Evolutionary conservation across 179 eudicot genomes (phyloP).

Genomic region (Corrigiola litoralis): DNA sequence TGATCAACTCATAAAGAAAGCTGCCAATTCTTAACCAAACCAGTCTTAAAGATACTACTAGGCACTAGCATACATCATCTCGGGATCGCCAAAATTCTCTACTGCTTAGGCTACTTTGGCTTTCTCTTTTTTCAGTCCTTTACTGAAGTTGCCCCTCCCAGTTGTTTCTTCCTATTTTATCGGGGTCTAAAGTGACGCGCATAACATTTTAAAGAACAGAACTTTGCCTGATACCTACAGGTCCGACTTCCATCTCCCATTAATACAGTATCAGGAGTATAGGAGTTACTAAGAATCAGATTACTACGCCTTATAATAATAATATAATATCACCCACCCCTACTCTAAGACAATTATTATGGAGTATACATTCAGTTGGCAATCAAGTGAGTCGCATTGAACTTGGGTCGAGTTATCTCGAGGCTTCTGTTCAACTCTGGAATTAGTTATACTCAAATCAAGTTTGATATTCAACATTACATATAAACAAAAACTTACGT

Average conservation of each 20-base stretch:
- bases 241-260: not conserved
- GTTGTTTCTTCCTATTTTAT: not conserved
- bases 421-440: no score
- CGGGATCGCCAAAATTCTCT: constrained; percentile 26
- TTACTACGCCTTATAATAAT: no score
- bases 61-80: constrained; percentile 7
- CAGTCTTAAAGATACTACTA: constrained; percentile 3
- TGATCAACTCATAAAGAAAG: constrained; percentile 17
- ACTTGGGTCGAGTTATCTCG: no score
- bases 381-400: no score
- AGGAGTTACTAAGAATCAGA: no score
- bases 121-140: constrained; percentile 10
- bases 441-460: no score
- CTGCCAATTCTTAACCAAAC: constrained; percentile 8
- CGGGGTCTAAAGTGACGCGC: not conserved
- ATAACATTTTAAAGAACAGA: not conserved
- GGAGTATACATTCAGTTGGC: no score
- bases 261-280: not conserved
- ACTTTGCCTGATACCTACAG: not conserved
- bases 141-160: constrained; percentile 7
- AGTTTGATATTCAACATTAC: no score
- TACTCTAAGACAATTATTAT: no score
- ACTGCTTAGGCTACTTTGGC: no score
- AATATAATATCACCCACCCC: no score
- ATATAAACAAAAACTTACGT: no score